A percentile compares a stretch with the other conserved stretches of the same genome.
These are phyloP conservation scores for Xylogone sp. DNA, from an alignment of 2,329 filamentous ascomycete species.

Conservation along the genomic window DNA sequence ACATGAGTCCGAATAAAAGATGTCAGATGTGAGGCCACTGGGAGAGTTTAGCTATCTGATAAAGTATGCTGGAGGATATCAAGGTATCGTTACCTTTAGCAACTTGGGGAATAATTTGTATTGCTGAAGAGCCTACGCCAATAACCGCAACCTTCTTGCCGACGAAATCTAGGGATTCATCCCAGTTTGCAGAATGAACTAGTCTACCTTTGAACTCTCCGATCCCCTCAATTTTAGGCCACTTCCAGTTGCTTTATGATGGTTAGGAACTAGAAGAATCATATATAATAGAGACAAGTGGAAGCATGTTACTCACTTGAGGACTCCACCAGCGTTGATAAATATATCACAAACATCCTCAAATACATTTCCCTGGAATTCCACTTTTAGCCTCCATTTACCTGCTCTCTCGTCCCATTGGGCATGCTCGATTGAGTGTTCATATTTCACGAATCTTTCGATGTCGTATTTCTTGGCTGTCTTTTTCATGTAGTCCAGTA, in stretches of 20 bases:
- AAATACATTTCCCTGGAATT: not conserved
- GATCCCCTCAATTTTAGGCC: conserved; percentile 48
- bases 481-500: conserved; percentile 7
- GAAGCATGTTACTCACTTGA: conserved; percentile 26
- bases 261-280: not conserved
- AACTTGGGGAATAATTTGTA: conserved; percentile 13
- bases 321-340: not conserved
- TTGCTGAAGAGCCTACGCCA: conserved; percentile 37
- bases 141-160: conserved; percentile 3
- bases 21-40: conserved; percentile 31
- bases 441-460: conserved; percentile 50
- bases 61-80: conserved; percentile 29
- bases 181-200: conserved; percentile 54
- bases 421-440: conserved; percentile 22
- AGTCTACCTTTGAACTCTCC: conserved; percentile 46
- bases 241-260: conserved; percentile 30
- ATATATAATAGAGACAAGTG: not conserved
- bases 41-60: conserved; percentile 27
- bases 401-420: not conserved
- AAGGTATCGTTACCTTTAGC: conserved; percentile 27
- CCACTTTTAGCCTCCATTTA: not conserved
- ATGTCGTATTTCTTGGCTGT: conserved; percentile 31
- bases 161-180: conserved; percentile 18
- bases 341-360: conserved; percentile 2
- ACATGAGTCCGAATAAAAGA: conserved; percentile 46